Evolutionary conservation across 2,329 filamentous ascomycete genomes (phyloP), one percentile per base, ranked within the genome.

Genomic region (Colletotrichum musicola): DNA sequence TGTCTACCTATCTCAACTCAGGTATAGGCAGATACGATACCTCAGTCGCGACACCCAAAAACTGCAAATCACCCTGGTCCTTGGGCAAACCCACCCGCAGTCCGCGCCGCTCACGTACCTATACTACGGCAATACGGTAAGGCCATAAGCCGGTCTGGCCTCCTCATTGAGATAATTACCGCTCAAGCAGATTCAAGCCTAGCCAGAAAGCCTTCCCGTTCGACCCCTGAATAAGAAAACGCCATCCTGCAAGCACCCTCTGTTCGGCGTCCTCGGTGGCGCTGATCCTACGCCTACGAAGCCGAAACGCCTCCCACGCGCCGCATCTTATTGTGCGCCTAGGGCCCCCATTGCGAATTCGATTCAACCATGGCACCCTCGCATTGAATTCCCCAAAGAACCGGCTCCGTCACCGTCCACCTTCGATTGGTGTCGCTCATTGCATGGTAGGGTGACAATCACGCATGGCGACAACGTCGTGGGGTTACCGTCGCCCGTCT

Each of bases 291-390:
- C 30, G 59, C 65, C 63, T 50, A 47, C 51, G 44, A 57, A 68
- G 53, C 66, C 65, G 58, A 69, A 66, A 64, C 65, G 65, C 69
- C 66, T 64, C 62, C 54, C 58, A 51, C 55, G 22, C 63, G 70
- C 70, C 70, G 70, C 70, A 71, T 71, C 68, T 71, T 71, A 68
- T 70, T 68, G 20, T 71, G 65, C 69, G 38, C 56, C 67, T 62
- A 22, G 6, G 4, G 38, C 13, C 38, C 38, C 22, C 22, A 25
- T 25, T 25, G 22, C 22, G 22, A 25, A 25, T 40, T 10, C 40
- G 4, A 42, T 12, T 42, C 38, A 12, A 42, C 12, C 12, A 13
- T 42, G 40, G 13, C n/a, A 18, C 44, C 9, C 9, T 47, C 16
- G 44, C n/a, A 42, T 47, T 47, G 30, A 10, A 35, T 10, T 35